phyloP scores from a whole-genome alignment of 2,329 filamentous ascomycete species.

The Blastomyces percursus region DNA sequence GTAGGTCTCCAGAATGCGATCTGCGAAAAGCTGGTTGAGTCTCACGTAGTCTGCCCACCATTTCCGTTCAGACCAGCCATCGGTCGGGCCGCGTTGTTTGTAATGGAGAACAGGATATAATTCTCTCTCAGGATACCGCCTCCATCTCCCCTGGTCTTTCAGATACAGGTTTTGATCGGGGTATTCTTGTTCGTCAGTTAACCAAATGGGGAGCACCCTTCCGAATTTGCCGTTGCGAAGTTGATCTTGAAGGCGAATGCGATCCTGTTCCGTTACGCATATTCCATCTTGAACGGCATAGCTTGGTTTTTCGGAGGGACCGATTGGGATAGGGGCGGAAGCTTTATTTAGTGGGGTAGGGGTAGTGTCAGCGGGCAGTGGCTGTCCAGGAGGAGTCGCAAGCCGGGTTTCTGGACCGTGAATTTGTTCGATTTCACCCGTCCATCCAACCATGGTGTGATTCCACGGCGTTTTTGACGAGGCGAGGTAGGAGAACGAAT shows the following conservation, averaged over 20 bases:
- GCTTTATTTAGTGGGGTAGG: constrained; percentile 53
- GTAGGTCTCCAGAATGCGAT: constrained; percentile 78
- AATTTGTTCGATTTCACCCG: constrained; percentile 64
- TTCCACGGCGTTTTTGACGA: constrained; percentile 79
- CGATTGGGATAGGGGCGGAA: constrained; percentile 65
- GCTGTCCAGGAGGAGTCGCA: constrained; percentile 9
- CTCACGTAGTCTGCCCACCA: constrained; percentile 89
- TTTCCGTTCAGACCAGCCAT: constrained; percentile 67
- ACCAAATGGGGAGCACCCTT: constrained; percentile 78
- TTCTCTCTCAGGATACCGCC: constrained; percentile 80
- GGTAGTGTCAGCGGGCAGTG: constrained; percentile 20
- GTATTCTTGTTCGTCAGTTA: constrained; percentile 63
- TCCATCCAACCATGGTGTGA: constrained; percentile 89
- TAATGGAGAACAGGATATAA: constrained; percentile 92
- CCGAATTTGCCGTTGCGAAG: constrained; percentile 63
- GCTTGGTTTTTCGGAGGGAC: constrained; percentile 38
- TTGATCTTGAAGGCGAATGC: constrained; percentile 61
- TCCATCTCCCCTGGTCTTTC: constrained; percentile 76
- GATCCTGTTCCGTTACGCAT: constrained; percentile 58
- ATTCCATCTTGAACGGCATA: constrained; percentile 57
- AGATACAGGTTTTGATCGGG: constrained; percentile 58
- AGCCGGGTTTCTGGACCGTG: constrained; percentile 11
- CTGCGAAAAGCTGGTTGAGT: constrained; percentile 86
- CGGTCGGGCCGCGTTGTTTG: constrained; percentile 82
- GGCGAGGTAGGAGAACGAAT: constrained; percentile 78